These are phyloP conservation scores for Aspergillus bertholletiae DNA, from an alignment of 495 filamentous ascomycete species.

Conservation along the genomic window DNA sequence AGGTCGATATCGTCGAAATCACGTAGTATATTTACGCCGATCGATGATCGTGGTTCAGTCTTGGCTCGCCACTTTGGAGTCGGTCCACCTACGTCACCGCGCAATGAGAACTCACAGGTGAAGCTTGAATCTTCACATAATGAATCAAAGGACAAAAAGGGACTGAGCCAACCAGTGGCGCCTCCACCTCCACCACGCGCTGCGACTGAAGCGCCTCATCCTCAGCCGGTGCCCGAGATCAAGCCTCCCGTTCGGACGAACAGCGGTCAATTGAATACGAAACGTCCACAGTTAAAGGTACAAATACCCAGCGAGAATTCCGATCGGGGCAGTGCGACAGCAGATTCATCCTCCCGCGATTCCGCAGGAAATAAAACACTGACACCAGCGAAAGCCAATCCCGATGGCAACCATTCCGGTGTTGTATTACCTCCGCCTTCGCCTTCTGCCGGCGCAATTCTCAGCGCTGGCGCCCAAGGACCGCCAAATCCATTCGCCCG, in stretches of 20 bases:
- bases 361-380: constrained; percentile 55
- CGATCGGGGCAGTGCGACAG: constrained; percentile 72
- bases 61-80: constrained; percentile 79
- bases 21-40: constrained; percentile 94
- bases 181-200: constrained; percentile 49
- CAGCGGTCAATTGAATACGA: constrained; percentile 56
- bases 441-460: constrained; percentile 76
- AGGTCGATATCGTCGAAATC: constrained; percentile 78
- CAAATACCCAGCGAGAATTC: constrained; percentile 91
- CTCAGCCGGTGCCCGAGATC: constrained; percentile 53
- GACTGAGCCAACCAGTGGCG: constrained; percentile 20
- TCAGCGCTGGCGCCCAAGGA: constrained; percentile 88
- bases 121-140: constrained; percentile 45
- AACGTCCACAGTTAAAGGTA: constrained; percentile 82
- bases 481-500: constrained; percentile 95
- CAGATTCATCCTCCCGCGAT: constrained; percentile 72
- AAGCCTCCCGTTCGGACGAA: constrained; percentile 75
- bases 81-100: constrained; percentile 39
- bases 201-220: constrained; percentile 37
- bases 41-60: constrained; percentile 87
- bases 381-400: constrained; percentile 47
- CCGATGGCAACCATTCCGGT: constrained; percentile 58
- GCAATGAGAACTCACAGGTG: constrained; percentile 35
- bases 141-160: constrained; percentile 40
- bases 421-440: constrained; percentile 92